phyloP scores from a whole-genome alignment of 2,329 filamentous ascomycete species.

The Scytalidium sp. region DNA sequence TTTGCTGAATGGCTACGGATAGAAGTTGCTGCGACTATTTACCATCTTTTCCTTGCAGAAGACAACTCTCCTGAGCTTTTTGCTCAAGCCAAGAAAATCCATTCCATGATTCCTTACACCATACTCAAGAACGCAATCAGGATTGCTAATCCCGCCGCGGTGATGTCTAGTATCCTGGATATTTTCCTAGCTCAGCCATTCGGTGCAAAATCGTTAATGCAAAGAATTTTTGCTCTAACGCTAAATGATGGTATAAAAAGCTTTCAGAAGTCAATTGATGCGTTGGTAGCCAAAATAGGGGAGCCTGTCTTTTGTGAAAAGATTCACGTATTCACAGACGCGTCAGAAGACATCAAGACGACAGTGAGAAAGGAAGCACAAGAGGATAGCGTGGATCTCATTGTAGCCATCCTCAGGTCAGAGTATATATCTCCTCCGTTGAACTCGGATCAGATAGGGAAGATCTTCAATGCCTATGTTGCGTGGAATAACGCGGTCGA shows the following conservation, averaged over 20 bases:
- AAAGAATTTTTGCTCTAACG: slow-evolving; percentile 90
- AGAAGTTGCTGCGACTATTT: slow-evolving; percentile 93
- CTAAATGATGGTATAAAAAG: slow-evolving; percentile 85
- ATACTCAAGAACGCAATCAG: slow-evolving; percentile 96
- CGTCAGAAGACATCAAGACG: slow-evolving; percentile 71
- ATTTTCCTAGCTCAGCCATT: slow-evolving; percentile 96
- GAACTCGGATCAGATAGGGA: slow-evolving; percentile 71
- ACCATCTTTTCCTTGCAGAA: slow-evolving; percentile 95
- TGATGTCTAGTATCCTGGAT: slow-evolving; percentile 94
- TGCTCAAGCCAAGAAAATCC: slow-evolving; percentile 88
- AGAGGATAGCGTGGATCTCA: slow-evolving; percentile 73
- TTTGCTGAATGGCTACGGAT: slow-evolving; percentile 98
- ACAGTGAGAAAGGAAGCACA: slow-evolving; percentile 71
- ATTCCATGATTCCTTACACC: slow-evolving; percentile 90
- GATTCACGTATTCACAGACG: slow-evolving; percentile 74
- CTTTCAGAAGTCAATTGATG: slow-evolving; percentile 84
- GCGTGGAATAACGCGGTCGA: slow-evolving; percentile 95
- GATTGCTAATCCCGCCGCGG: slow-evolving; percentile 91
- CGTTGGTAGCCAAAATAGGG: slow-evolving; percentile 72
- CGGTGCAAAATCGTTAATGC: slow-evolving; percentile 82
- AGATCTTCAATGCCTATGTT: slow-evolving; percentile 90
- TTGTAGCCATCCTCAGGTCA: slow-evolving; percentile 81
- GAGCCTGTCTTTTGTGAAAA: slow-evolving; percentile 78
- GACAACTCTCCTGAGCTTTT: slow-evolving; percentile 98
- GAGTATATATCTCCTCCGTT: slow-evolving; percentile 73